Evolutionary conservation across 1,284 basidiomycete species (phyloP).

Genomic region (Vanrija pseudolonga): DNA sequence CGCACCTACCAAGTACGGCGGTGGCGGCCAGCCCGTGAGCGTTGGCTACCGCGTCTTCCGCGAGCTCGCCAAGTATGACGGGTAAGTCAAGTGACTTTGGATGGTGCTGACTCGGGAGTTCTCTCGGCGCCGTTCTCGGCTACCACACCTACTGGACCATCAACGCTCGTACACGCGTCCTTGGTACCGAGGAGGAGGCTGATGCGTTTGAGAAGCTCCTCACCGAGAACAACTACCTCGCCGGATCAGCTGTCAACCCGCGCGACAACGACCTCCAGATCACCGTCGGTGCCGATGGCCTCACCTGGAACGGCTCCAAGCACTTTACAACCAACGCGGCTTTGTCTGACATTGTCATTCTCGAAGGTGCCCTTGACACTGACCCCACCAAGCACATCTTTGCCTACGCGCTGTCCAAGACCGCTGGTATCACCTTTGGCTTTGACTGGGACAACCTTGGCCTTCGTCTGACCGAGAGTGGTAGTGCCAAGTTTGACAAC

Average conservation of each 20-base stretch:
- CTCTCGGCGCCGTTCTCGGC: slow-evolving; percentile 7
- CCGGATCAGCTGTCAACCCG: slow-evolving; percentile 45
- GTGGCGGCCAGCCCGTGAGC: slow-evolving; percentile 5
- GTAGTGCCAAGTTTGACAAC: slow-evolving; percentile 33
- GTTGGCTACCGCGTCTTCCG: slow-evolving; percentile 3
- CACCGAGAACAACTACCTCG: slow-evolving; percentile 18
- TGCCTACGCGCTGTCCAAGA: slow-evolving; percentile 30
- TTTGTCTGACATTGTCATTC: slow-evolving; percentile 42
- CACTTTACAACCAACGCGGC: slow-evolving; percentile 44
- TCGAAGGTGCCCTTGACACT: slow-evolving; percentile 30
- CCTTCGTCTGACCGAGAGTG: slow-evolving; percentile 40
- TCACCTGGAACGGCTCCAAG: slow-evolving; percentile 42
- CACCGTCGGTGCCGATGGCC: slow-evolving; percentile 21
- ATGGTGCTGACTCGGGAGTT: background rate
- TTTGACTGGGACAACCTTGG: slow-evolving; percentile 48
- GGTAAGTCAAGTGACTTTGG: background rate
- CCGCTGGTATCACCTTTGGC: slow-evolving; percentile 38
- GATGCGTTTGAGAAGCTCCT: slow-evolving; percentile 1
- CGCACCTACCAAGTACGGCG: slow-evolving; percentile 2
- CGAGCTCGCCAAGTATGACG: slow-evolving; percentile 8
- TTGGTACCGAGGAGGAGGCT: slow-evolving; percentile 3
- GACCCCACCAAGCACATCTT: slow-evolving; percentile 29
- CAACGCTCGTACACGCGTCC: background rate
- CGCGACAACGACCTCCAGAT: slow-evolving; percentile 40
- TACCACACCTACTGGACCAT: slow-evolving; percentile 9